Evolutionary conservation across 192 early-diverging fungal genomes (phyloP).

Genomic region (Chytriomyces sp.): DNA sequence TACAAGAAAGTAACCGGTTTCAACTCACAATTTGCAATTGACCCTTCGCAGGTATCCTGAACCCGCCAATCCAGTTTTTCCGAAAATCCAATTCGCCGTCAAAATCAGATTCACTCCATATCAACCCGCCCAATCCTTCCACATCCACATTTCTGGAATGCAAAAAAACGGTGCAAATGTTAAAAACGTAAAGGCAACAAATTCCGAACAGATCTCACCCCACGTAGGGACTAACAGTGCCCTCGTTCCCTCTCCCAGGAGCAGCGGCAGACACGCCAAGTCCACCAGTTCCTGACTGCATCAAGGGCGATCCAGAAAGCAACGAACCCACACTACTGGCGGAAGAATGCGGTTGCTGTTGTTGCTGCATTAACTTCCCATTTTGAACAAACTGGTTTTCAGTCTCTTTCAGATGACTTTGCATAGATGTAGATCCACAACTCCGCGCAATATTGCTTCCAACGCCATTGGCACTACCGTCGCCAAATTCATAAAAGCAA

Average conservation of each 20-base stretch:
- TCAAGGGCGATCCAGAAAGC: not conserved
- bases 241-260: slow-evolving; percentile 10
- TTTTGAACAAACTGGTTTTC: too few relatives aligned
- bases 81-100: slow-evolving; percentile 7
- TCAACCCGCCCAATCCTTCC: slow-evolving; percentile 43
- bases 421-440: too few relatives aligned
- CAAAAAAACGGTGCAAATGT: too few relatives aligned
- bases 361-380: too few relatives aligned
- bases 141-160: slow-evolving; percentile 57
- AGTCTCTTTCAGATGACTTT: too few relatives aligned
- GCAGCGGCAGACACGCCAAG: not conserved
- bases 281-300: not conserved
- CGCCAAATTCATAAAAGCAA: slow-evolving; percentile 71
- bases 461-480: slow-evolving; percentile 52
- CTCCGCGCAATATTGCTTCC: not conserved
- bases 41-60: slow-evolving; percentile 72
- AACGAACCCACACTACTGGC: too few relatives aligned
- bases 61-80: slow-evolving; percentile 55
- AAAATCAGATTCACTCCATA: slow-evolving; percentile 11
- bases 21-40: slow-evolving; percentile 74
- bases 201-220: slow-evolving; percentile 37
- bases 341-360: too few relatives aligned
- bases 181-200: too few relatives aligned
- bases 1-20: not conserved
- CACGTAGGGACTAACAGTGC: slow-evolving; percentile 67